phyloP scores from a whole-genome alignment of 2,329 filamentous ascomycete species.

The Ramularia endophylla region DNA sequence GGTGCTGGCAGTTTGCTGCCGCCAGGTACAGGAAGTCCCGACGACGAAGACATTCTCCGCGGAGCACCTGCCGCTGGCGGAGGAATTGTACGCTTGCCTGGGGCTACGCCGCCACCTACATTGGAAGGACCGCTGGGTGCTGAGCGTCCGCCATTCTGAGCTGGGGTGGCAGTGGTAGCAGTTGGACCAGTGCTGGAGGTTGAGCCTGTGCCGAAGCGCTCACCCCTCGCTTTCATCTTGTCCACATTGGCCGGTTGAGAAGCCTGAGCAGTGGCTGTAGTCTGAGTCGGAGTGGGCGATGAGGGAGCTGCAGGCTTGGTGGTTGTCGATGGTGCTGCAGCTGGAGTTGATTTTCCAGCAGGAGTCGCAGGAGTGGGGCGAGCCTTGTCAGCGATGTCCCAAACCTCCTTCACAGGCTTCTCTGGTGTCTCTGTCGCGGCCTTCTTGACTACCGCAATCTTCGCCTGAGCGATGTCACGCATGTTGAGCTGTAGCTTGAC shows the following conservation, averaged over 20 bases:
- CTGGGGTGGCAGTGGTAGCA: neutral
- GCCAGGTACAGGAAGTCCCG: constrained; percentile 14
- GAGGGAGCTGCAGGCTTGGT: constrained; percentile 12
- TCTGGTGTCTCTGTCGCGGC: constrained; percentile 82
- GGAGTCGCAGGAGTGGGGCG: constrained; percentile 23
- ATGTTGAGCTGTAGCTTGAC: constrained; percentile 73
- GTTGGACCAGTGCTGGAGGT: constrained; percentile 9
- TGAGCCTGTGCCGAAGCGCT: constrained; percentile 2
- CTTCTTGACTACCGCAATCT: constrained; percentile 70
- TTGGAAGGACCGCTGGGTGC: neutral
- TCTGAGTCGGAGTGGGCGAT: constrained; percentile 12
- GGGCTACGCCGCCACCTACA: neutral
- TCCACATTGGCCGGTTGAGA: neutral
- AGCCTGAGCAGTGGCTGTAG: neutral
- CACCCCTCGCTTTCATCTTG: neutral
- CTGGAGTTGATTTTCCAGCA: constrained; percentile 9
- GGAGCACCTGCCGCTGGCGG: neutral
- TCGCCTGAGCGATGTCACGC: constrained; percentile 57
- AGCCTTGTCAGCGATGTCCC: constrained; percentile 68
- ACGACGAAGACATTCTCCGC: constrained; percentile 5
- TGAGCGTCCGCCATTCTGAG: neutral
- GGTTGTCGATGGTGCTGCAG: constrained; percentile 9
- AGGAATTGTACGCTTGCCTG: neutral
- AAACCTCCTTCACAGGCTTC: constrained; percentile 78
- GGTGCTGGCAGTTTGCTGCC: constrained; percentile 15